Percentiles rank a stretch among this genome's conserved stretches.
Evolutionary conservation across 1,139 yeast genomes (phyloP).

Genomic region (Wickerhamomyces sp.): DNA sequence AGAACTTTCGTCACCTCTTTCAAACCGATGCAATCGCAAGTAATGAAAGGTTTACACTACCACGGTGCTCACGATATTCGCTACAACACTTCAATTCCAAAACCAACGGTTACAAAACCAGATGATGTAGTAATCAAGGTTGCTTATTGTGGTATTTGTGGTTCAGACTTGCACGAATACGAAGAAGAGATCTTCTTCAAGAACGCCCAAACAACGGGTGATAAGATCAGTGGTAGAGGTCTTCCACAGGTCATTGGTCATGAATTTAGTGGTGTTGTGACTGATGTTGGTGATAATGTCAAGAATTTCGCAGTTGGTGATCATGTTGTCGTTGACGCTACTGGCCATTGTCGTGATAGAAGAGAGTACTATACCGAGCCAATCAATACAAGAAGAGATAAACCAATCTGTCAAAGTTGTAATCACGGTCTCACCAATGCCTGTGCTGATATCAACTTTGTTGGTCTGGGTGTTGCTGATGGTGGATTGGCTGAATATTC

Average conservation of each 20-base stretch:
- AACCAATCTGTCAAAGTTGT: constrained; percentile 39
- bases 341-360: constrained; percentile 46
- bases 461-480: constrained; percentile 43
- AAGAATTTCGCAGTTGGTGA: constrained; percentile 33
- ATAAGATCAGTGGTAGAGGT: constrained; percentile 29
- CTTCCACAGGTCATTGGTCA: constrained; percentile 53
- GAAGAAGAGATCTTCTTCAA: constrained; percentile 40
- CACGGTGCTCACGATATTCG: constrained; percentile 41
- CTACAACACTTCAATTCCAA: constrained; percentile 34
- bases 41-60: constrained; percentile 48
- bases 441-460: constrained; percentile 37
- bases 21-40: too few species aligned
- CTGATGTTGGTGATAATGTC: constrained; percentile 32
- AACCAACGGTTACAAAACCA: constrained; percentile 36
- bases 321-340: constrained; percentile 48
- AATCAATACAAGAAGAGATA: constrained; percentile 16
- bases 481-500: constrained; percentile 49
- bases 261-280: constrained; percentile 46
- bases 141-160: constrained; percentile 44
- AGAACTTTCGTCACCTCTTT: too few species aligned
- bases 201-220: constrained; percentile 26
- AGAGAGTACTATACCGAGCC: constrained; percentile 25
- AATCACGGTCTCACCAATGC: constrained; percentile 40
- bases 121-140: constrained; percentile 44
- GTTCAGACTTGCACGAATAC: constrained; percentile 53